Conservation (phyloP, 768 basidiomycete species). For the Suillus cothurnatus region DNA sequence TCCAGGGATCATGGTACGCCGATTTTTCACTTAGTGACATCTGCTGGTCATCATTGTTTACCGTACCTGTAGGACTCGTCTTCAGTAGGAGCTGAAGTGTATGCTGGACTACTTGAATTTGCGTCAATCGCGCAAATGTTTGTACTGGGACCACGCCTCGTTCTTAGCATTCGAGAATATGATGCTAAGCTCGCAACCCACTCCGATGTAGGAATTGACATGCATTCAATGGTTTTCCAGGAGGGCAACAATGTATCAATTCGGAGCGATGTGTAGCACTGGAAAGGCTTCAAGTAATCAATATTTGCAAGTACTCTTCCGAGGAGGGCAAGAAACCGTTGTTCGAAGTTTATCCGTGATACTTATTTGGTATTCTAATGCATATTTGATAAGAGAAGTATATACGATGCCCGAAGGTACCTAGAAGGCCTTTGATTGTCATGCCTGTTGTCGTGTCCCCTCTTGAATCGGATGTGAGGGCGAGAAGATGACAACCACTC, state of each 20-base stretch:
- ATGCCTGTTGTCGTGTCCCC: neutral
- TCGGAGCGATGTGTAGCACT: neutral
- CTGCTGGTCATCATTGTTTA: neutral
- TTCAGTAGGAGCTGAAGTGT: neutral
- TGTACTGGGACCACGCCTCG: slow-evolving; percentile 3
- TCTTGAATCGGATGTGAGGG: neutral
- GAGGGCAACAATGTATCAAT: neutral
- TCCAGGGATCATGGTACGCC: neutral
- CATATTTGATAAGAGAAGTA: neutral
- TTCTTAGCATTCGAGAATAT: neutral
- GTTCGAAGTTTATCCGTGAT: neutral
- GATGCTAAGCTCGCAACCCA: neutral
- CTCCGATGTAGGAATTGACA: neutral
- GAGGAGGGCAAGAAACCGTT: neutral
- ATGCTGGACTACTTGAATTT: neutral
- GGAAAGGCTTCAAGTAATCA: neutral
- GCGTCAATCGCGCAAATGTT: neutral
- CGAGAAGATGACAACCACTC: neutral
- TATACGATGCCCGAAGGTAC: neutral
- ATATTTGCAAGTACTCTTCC: neutral
- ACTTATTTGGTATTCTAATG: neutral
- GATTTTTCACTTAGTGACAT: neutral
- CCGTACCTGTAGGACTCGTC: neutral
- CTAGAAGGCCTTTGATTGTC: neutral
- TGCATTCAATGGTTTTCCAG: neutral